Evolutionary conservation across 306 rosid species (phyloP), one percentile per base, ranked within the genome.

Genomic region (Gillenia trifoliata): DNA sequence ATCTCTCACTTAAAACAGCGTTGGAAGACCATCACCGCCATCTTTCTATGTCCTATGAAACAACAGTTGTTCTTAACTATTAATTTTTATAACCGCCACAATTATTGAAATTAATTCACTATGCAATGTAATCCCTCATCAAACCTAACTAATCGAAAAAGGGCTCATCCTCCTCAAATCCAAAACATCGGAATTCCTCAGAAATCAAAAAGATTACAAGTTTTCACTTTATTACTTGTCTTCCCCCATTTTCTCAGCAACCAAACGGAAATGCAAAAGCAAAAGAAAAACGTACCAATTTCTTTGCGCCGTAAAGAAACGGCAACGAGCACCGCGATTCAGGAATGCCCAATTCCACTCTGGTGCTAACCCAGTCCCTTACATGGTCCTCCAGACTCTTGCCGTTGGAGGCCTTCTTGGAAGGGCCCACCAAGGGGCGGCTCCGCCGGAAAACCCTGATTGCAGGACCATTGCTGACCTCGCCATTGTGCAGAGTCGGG

Each of bases 291-390:
- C 97, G 6, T 47, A 47, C 54, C 96, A 85, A 78, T 76, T 81
- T 88, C 9, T 87, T 85, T 34, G 91, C 79, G 13, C 88, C 92
- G 2, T 45, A 71, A 22, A 91, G 97, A 70, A 93, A 93, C 0
- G 98, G 94, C 45, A 91, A 81, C n/a, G 81, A 80, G 83, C 80
- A 66, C 8, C 77, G 79, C 23, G 81, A 56, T 31, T 74, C 64
- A 5, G 73, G 55, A 77, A 78, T 34, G 25, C 89, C 91, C 9
- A 67, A 77, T 66, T 83, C 75, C 77, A 56, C 72, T 75, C 72
- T 86, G 33, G 41, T 75, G 74, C 34, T 52, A 61, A 78, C 75
- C 86, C 92, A 84, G 67, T 76, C 86, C 25, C 47, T 77, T 70
- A 88, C 83, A 52, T 84, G 85, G 72, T 89, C 90, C 68, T 79